Base-by-base conservation (phyloP, 208 protist species). In the Trypanosoma mega region DNA sequence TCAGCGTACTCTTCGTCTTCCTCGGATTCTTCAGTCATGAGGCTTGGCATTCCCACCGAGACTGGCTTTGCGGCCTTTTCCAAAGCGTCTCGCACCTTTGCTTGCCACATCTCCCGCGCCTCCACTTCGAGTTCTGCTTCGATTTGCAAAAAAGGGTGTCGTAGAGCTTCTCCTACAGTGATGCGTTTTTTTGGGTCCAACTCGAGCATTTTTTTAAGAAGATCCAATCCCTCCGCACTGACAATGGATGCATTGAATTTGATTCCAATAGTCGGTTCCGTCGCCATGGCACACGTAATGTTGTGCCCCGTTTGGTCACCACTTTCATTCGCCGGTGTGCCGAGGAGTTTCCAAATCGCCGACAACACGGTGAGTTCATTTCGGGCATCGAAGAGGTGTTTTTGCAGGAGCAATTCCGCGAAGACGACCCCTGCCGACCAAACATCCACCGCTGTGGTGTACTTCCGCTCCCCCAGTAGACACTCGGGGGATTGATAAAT, bases 391-490 rank as follows among this genome's bases (percentile, higher is more conserved):
- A 97, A 93, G 14, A 95, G 79, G 48, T 85, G 81, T 46, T 70
- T 75, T 49, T 89, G 82, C 20, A 85, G 76, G 3, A 95, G 45
- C 29, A 97, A 74, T 63, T 97, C 85, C 0, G 80, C 86, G 68
- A 97, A 93, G 9, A 95, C 72, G 31, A 94, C 82, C 0, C 92
- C 92, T 2, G 85, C 69, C 7, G 82, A 75, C 89, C 92, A 97
- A 39, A 94, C 70, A 65, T 97, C 92, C n/a, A 80, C 62, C 12
- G 74, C 72, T 3, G 84, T 68, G 27, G 68, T 74, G 64, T 87
- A 89, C 1, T 14, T 20, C n/a, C 64, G 68, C 31, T 74, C 68
- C 12, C 92, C 92, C 20, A 94, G 64, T 1, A 97, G 68, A 33
- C 67, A 70, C 70, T 97, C 88, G 2, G 89, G 88, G 0, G 92